Percentiles rank a stretch among this genome's conserved stretches.
These are phyloP conservation scores for Haplosporangium sp. DNA, from an alignment of 371 early-diverging fungal species.

Conservation along the genomic window DNA sequence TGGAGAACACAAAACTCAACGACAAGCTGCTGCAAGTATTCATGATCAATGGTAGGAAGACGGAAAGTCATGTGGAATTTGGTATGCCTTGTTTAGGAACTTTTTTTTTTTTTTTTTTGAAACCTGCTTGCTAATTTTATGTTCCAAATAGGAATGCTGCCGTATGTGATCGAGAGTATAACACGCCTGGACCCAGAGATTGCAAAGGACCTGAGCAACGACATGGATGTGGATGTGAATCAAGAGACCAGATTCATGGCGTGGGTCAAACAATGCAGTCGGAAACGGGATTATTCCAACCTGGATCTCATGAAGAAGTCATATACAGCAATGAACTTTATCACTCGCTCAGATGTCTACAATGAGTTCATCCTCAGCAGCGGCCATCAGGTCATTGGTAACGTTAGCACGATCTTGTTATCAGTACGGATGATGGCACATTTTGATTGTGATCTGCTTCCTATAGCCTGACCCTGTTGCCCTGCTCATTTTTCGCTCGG, in stretches of 20 bases:
- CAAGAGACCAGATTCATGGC: conserved; percentile 46
- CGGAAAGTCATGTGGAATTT: too few species aligned
- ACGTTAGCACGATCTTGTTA: not conserved
- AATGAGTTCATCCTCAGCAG: conserved; percentile 52
- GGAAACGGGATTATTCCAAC: conserved; percentile 38
- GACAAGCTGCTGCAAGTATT: conserved; percentile 46
- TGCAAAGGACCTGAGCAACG: conserved; percentile 18
- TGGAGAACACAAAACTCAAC: conserved; percentile 50
- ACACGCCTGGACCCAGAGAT: conserved; percentile 49
- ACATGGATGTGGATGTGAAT: conserved; percentile 17
- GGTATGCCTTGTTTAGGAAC: not conserved
- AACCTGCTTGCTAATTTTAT: not conserved
- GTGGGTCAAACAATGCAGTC: conserved; percentile 27
- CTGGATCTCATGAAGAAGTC: conserved; percentile 51
- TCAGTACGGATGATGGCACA: too few species aligned
- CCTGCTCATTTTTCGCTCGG: not conserved
- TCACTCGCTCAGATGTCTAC: conserved; percentile 43
- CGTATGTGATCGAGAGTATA: conserved; percentile 41
- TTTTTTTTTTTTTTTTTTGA: not conserved
- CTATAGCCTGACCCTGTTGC: too few species aligned
- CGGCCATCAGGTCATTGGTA: conserved; percentile 43
- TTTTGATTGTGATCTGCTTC: too few species aligned
- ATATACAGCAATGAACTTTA: conserved; percentile 53
- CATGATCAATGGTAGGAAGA: conserved; percentile 41
- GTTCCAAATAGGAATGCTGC: conserved; percentile 32